Conservation (phyloP, 73 alveolate species). For the Diophrys appendiculata region DNA sequence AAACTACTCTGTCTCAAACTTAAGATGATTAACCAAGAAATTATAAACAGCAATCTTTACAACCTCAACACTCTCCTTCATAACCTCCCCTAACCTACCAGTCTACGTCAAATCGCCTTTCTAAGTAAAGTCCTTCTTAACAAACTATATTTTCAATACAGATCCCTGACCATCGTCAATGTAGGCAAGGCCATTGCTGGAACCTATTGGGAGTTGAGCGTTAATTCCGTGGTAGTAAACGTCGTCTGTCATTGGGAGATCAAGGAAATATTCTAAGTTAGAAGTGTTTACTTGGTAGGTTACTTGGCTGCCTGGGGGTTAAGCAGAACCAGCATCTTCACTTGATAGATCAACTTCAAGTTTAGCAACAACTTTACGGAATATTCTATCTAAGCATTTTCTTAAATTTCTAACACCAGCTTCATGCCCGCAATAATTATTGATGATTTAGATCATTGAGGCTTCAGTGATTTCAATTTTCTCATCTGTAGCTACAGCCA, state of each 20-base stretch:
- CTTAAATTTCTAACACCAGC: conserved; percentile 84
- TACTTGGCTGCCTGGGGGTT: conserved; percentile 14
- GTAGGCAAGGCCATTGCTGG: conserved; percentile 63
- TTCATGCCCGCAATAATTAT: conserved; percentile 73
- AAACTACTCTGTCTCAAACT: conserved; percentile 23
- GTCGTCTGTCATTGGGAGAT: conserved; percentile 61
- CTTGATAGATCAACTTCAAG: conserved; percentile 30
- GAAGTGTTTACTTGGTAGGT: conserved; percentile 48
- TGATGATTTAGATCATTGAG: conserved; percentile 43
- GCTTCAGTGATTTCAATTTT: conserved; percentile 44
- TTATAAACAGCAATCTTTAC: conserved; percentile 75
- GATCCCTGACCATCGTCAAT: conserved; percentile 65
- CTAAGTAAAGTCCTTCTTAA: conserved; percentile 29
- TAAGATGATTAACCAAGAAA: conserved; percentile 40
- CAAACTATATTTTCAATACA: conserved; percentile 61
- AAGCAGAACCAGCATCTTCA: conserved; percentile 34
- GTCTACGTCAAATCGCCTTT: conserved; percentile 68
- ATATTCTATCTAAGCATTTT: conserved; percentile 77
- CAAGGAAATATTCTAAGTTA: conserved; percentile 55
- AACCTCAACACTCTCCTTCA: conserved; percentile 75
- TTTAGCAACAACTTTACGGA: conserved; percentile 78
- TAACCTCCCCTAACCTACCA: conserved; percentile 74
- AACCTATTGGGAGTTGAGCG: conserved; percentile 50
- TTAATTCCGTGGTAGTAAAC: conserved; percentile 51
- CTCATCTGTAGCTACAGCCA: not conserved